Evolutionary conservation across 2,329 filamentous ascomycete species (phyloP).

Genomic region (Colletotrichum euphorbiae): DNA sequence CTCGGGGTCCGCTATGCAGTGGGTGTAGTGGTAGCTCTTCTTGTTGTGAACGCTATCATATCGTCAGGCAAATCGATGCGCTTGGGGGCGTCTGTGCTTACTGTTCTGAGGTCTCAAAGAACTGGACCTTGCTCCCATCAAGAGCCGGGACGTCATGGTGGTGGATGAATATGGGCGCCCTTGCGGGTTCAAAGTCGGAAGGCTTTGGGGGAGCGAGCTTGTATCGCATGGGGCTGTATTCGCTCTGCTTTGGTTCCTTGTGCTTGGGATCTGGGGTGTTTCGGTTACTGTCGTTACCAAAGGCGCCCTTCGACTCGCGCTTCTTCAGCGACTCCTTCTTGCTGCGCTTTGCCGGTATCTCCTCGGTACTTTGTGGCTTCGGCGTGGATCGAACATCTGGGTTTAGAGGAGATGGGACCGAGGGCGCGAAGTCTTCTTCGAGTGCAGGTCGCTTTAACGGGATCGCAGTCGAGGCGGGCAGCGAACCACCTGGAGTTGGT

Average conservation of each 20-base stretch:
- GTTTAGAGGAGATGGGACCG: constrained; percentile 80
- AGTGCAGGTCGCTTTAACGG: constrained; percentile 72
- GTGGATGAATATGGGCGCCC: constrained; percentile 66
- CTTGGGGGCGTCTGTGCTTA: constrained; percentile 51
- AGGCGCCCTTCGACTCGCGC: constrained; percentile 69
- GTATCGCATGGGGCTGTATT: constrained; percentile 68
- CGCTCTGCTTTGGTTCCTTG: constrained; percentile 51
- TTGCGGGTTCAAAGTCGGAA: constrained; percentile 70
- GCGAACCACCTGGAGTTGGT: constrained; percentile 52
- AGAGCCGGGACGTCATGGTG: constrained; percentile 65
- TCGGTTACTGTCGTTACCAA: constrained; percentile 61
- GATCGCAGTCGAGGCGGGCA: constrained; percentile 58
- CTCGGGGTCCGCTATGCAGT: constrained; percentile 88
- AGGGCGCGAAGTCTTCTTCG: constrained; percentile 77
- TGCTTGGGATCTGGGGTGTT: constrained; percentile 68
- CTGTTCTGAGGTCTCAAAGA: constrained; percentile 74
- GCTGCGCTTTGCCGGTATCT: constrained; percentile 54
- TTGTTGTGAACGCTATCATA: constrained; percentile 68
- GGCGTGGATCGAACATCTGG: constrained; percentile 64
- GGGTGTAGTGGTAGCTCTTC: constrained; percentile 86
- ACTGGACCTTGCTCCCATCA: constrained; percentile 65
- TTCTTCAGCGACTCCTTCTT: constrained; percentile 79
- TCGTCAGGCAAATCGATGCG: constrained; percentile 2
- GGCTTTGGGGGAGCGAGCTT: constrained; percentile 73
- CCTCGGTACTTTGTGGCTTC: constrained; percentile 49